Percentiles rank a stretch among this genome's conserved stretches.
Evolutionary conservation across 2,329 filamentous ascomycete species (phyloP).

Genomic region (Hymenoscyphus fraxineus): DNA sequence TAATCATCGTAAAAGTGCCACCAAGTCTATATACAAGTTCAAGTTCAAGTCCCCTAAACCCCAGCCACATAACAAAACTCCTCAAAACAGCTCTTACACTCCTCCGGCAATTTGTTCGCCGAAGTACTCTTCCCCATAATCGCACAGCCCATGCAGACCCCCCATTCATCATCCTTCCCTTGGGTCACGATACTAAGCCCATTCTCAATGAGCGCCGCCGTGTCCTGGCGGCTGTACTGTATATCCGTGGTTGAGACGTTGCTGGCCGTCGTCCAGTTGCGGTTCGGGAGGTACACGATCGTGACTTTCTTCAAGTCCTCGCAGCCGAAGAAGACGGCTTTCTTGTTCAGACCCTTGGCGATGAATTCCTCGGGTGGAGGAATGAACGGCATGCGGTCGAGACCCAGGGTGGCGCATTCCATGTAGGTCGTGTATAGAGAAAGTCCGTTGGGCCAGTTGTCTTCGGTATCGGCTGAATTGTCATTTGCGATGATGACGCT

Average conservation of each 20-base stretch:
- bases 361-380: conserved; percentile 37
- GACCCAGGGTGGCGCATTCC: conserved; percentile 18
- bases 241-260: conserved; percentile 35
- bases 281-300: conserved; percentile 40
- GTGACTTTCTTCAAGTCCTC: conserved; percentile 27
- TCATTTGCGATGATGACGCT: conserved; percentile 64
- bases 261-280: conserved; percentile 36
- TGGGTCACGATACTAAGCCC: conserved; percentile 39
- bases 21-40: too few species aligned
- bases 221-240: conserved; percentile 36
- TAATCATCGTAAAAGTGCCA: too few species aligned
- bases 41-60: neutral
- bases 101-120: conserved; percentile 32
- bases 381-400: conserved; percentile 43
- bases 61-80: conserved; percentile 37
- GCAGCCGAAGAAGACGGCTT: conserved; percentile 44
- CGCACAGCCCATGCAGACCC: conserved; percentile 42
- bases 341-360: conserved; percentile 27
- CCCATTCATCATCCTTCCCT: conserved; percentile 34
- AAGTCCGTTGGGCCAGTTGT: conserved; percentile 43
- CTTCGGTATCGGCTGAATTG: conserved; percentile 55
- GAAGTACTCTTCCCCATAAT: conserved; percentile 35
- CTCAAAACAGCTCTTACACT: conserved; percentile 39
- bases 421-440: conserved; percentile 36
- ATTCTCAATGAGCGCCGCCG: conserved; percentile 40